These are phyloP conservation scores for Arthrobotrys conoides DNA, from an alignment of 2,329 filamentous ascomycete species.

Conservation along the genomic window DNA sequence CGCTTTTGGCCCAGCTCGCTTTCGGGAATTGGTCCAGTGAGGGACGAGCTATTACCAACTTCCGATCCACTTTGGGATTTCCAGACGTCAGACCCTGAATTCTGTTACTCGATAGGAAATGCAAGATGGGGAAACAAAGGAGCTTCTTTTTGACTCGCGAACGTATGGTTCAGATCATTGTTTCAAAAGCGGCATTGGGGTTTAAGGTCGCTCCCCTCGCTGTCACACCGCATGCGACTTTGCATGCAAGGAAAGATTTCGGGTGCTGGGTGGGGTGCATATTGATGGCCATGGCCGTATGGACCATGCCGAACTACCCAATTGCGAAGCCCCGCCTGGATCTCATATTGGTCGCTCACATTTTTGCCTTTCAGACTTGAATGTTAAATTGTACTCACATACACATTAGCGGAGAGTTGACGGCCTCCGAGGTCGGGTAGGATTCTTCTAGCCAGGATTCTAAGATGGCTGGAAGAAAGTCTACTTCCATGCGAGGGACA, in stretches of 20 bases:
- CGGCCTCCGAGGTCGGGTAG: conserved; percentile 52
- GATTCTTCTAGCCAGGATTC: conserved; percentile 15
- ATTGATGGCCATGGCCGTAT: conserved; percentile 3
- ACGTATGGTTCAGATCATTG: conserved; percentile 2
- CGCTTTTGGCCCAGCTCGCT: conserved; percentile 9
- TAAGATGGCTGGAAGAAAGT: background rate
- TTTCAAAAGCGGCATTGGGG: conserved; percentile 29
- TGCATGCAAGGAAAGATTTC: conserved; percentile 49
- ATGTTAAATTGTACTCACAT: background rate
- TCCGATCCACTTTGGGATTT: conserved; percentile 35
- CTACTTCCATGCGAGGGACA: background rate
- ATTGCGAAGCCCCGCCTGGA: background rate
- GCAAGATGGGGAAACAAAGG: conserved; percentile 30
- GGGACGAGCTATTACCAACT: conserved; percentile 57
- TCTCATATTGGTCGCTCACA: background rate
- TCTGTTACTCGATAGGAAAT: conserved; percentile 53
- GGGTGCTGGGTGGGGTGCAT: conserved; percentile 51
- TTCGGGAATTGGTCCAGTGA: conserved; percentile 45
- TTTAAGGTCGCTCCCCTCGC: background rate
- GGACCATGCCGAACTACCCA: background rate
- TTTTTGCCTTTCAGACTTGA: background rate
- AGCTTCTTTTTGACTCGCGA: conserved; percentile 39
- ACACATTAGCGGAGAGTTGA: conserved; percentile 27
- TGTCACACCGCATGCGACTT: conserved; percentile 37
- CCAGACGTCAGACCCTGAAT: conserved; percentile 36